Conservation (phyloP, 2,329 filamentous ascomycete species). For the Nothopassalora personata region DNA sequence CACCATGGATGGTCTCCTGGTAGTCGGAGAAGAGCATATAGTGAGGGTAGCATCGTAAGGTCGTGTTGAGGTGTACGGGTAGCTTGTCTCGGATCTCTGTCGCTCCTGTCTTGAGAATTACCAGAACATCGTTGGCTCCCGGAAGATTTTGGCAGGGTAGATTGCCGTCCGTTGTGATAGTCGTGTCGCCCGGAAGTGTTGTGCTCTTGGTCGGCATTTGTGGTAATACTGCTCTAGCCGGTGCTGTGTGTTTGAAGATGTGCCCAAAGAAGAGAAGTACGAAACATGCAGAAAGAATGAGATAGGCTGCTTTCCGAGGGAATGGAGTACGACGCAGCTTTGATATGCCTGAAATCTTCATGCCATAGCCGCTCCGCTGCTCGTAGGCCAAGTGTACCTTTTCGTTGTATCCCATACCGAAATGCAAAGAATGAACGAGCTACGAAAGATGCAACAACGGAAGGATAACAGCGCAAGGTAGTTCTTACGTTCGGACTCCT, state of each 20-base stretch:
- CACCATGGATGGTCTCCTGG: conserved; percentile 31
- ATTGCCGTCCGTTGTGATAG: neutral
- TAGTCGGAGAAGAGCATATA: conserved; percentile 37
- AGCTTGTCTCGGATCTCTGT: conserved; percentile 31
- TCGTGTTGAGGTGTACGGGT: conserved; percentile 33
- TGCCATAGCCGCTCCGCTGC: neutral
- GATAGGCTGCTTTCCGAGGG: neutral
- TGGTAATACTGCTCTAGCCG: neutral
- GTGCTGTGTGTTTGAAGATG: neutral
- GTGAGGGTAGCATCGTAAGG: conserved; percentile 32
- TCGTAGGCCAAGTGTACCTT: conserved; percentile 1
- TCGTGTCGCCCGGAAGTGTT: neutral
- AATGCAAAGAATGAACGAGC: neutral
- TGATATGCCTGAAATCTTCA: neutral
- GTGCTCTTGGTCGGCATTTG: neutral
- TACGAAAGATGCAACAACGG: neutral
- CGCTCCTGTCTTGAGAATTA: conserved; percentile 43
- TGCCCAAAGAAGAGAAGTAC: conserved; percentile 1
- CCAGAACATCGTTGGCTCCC: conserved; percentile 46
- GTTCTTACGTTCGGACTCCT: neutral
- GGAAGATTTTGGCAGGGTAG: conserved; percentile 19
- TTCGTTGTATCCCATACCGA: neutral
- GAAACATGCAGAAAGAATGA: neutral
- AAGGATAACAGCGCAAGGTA: neutral
- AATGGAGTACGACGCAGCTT: conserved; percentile 3